These are phyloP conservation scores for Euphorbia schlechtendalii DNA, from an alignment of 441 rosid species.

Conservation along the genomic window DNA sequence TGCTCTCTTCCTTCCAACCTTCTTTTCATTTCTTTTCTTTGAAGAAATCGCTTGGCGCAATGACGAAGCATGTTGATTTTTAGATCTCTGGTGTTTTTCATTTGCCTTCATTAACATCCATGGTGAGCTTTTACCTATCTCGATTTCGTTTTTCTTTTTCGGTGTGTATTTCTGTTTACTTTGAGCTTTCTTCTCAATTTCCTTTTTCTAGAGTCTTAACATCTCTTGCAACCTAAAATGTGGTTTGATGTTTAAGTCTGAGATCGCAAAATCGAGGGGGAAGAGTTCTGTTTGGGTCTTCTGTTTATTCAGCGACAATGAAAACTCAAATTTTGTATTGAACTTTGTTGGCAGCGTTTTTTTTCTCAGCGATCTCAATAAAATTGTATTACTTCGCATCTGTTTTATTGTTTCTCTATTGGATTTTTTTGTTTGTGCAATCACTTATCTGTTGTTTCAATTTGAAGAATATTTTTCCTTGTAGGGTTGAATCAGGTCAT, in stretches of 20 bases:
- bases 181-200: not conserved
- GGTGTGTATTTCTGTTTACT: not conserved
- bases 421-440: not conserved
- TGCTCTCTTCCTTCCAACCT: slow-evolving; percentile 12
- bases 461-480: slow-evolving; percentile 9
- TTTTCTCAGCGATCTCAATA: not conserved
- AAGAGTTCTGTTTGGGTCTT: not conserved
- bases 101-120: slow-evolving; percentile 18
- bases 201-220: not conserved
- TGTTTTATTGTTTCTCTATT: not conserved
- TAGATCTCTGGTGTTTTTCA: slow-evolving; percentile 23
- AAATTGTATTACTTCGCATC: not conserved
- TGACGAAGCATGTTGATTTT: slow-evolving; percentile 21
- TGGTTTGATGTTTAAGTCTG: slow-evolving; percentile 21
- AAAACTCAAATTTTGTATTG: not conserved
- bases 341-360: not conserved
- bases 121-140: slow-evolving; percentile 32
- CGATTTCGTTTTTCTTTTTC: not conserved
- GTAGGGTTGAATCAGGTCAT: not conserved
- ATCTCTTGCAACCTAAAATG: slow-evolving; percentile 26
- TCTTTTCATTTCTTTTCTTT: slow-evolving; percentile 14
- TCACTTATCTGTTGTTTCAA: not conserved
- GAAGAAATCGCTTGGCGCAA: slow-evolving; percentile 26
- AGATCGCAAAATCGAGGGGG: slow-evolving; percentile 11
- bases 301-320: not conserved